Conservation (phyloP, 1,284 basidiomycete genomes). For the Macrocystidia cucumis region DNA sequence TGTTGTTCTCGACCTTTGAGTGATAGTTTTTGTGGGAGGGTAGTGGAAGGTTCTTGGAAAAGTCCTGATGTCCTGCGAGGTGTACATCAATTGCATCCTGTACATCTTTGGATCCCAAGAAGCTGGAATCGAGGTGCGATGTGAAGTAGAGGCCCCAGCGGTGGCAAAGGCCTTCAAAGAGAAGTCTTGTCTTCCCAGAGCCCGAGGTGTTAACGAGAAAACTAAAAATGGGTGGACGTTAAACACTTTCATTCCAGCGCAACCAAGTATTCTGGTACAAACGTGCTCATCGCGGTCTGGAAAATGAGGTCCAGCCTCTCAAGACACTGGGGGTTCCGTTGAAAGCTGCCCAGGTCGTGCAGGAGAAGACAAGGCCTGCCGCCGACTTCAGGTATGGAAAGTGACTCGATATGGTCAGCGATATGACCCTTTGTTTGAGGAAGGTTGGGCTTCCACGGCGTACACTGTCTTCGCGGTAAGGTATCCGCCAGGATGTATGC, state of each 20-base stretch:
- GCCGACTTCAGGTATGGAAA: conserved; percentile 26
- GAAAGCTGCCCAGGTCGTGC: conserved; percentile 28
- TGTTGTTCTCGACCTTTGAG: conserved; percentile 22
- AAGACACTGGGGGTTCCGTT: conserved; percentile 18
- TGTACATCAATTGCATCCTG: conserved; percentile 26
- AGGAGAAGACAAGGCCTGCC: conserved; percentile 30
- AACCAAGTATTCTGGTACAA: conserved; percentile 13
- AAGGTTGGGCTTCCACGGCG: too few species aligned
- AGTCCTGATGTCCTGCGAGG: conserved; percentile 21
- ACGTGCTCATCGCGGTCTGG: conserved; percentile 32
- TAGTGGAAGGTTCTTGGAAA: conserved; percentile 20
- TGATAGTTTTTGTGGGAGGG: conserved; percentile 20
- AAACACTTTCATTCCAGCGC: neutral
- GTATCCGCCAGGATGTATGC: too few species aligned
- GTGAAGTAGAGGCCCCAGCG: conserved; percentile 38
- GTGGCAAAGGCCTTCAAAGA: conserved; percentile 33
- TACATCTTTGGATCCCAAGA: conserved; percentile 31
- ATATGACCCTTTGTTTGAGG: too few species aligned
- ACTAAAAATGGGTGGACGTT: conserved; percentile 13
- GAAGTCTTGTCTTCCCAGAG: conserved; percentile 34
- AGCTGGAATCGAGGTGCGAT: conserved; percentile 28
- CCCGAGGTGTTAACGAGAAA: conserved; percentile 38
- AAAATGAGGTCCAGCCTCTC: conserved; percentile 28
- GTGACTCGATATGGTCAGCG: too few species aligned
- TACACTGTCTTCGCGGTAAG: too few species aligned